Conservation (phyloP, 179 eudicot species). For the Silene coronaria region DNA sequence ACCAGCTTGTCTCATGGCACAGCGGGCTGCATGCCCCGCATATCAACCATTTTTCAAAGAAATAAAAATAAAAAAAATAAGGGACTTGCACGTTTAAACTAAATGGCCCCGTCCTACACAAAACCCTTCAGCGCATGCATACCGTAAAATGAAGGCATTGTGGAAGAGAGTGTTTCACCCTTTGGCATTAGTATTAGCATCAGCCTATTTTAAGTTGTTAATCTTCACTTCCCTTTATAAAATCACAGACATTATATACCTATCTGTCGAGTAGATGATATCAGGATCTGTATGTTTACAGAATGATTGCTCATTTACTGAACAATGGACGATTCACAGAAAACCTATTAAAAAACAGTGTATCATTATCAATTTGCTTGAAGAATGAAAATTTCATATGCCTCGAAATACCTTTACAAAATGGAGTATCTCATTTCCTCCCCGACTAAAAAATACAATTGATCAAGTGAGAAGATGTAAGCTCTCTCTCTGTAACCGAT, state of each 20-base stretch:
- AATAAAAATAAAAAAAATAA: too few relatives aligned
- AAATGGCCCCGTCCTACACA: too few relatives aligned
- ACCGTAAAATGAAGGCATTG: too few relatives aligned
- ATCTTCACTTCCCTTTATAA: too few relatives aligned
- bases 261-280: not conserved
- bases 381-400: constrained; percentile 19
- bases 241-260: not conserved
- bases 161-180: too few relatives aligned
- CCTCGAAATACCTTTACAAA: constrained; percentile 23
- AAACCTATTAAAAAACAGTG: not conserved
- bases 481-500: constrained; percentile 17
- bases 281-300: not conserved
- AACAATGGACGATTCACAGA: not conserved
- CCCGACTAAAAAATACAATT: constrained; percentile 15
- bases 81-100: too few relatives aligned
- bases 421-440: constrained; percentile 9
- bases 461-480: constrained; percentile 12
- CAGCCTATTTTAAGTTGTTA: too few relatives aligned
- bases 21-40: too few relatives aligned
- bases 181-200: too few relatives aligned
- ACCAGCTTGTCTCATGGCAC: too few relatives aligned
- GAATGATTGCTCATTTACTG: not conserved
- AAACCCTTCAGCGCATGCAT: too few relatives aligned
- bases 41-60: too few relatives aligned
- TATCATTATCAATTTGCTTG: not conserved